A percentile compares a stretch with the other conserved stretches of the same genome.
phyloP scores from a whole-genome alignment of 257 asterid species.

The Solanum paucissectum region DNA sequence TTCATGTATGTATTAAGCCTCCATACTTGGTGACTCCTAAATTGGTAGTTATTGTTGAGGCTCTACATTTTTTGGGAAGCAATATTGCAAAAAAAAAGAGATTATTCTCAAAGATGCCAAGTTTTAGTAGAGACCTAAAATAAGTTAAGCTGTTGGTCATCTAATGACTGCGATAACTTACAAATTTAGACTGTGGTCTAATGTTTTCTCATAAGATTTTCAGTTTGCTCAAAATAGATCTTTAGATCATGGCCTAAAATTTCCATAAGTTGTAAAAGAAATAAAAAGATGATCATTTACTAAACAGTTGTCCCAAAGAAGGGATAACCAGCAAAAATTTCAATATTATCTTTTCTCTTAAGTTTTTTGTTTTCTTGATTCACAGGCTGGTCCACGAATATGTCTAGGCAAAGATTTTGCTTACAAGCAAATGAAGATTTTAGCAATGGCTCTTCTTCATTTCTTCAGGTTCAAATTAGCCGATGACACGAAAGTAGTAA shows the following conservation, averaged over 20 bases:
- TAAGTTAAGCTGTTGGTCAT: background rate
- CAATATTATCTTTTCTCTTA: background rate
- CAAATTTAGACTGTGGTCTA: background rate
- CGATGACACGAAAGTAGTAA: slow-evolving; percentile 27
- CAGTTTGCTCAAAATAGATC: background rate
- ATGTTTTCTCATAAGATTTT: background rate
- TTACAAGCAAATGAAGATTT: slow-evolving; percentile 62
- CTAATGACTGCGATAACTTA: background rate
- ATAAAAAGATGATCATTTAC: background rate
- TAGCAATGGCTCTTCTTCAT: slow-evolving; percentile 35
- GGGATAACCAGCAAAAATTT: background rate
- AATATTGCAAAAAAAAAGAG: background rate
- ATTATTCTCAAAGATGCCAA: background rate
- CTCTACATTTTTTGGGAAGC: background rate
- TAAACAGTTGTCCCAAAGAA: background rate
- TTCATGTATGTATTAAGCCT: slow-evolving; percentile 23
- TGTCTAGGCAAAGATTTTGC: slow-evolving; percentile 65
- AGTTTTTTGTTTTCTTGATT: background rate
- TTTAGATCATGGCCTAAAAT: background rate
- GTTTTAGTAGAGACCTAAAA: background rate
- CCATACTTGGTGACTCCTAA: background rate
- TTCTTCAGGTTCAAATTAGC: slow-evolving; percentile 44
- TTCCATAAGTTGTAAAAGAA: background rate
- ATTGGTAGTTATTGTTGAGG: background rate
- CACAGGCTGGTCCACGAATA: slow-evolving; percentile 63